Conservation (phyloP, 2,329 filamentous ascomycete genomes). For the Hymenoscyphus fructigenus region DNA sequence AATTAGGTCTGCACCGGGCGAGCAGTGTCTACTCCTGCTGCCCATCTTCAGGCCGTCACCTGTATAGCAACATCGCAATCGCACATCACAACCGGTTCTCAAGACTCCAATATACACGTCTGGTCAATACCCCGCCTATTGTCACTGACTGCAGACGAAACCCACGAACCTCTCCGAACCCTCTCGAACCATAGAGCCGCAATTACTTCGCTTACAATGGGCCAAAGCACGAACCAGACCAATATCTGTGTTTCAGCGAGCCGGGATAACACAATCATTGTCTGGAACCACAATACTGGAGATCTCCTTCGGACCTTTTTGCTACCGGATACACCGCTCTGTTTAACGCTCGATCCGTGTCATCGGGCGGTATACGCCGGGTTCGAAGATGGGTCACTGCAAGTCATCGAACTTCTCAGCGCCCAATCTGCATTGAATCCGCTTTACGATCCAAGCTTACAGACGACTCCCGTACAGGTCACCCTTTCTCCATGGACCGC, state of each 20-base stretch:
- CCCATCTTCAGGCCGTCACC: slow-evolving; percentile 79
- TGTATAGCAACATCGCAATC: slow-evolving; percentile 70
- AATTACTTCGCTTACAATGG: slow-evolving; percentile 63
- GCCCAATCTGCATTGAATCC: slow-evolving; percentile 44
- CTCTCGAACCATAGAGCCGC: slow-evolving; percentile 75
- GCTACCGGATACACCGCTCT: slow-evolving; percentile 70
- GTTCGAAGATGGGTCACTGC: slow-evolving; percentile 77
- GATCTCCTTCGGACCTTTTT: slow-evolving; percentile 77
- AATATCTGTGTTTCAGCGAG: slow-evolving; percentile 84
- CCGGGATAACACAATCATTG: slow-evolving; percentile 81
- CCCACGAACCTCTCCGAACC: slow-evolving; percentile 69
- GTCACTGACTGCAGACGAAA: slow-evolving; percentile 52
- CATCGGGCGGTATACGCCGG: slow-evolving; percentile 80
- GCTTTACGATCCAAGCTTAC: slow-evolving; percentile 46
- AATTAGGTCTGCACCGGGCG: slow-evolving; percentile 70
- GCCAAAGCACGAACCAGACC: slow-evolving; percentile 68
- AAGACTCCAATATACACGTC: slow-evolving; percentile 87
- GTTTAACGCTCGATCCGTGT: slow-evolving; percentile 75
- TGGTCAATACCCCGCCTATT: slow-evolving; percentile 82
- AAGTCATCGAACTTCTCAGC: slow-evolving; percentile 71
- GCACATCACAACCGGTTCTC: slow-evolving; percentile 74
- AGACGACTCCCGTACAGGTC: slow-evolving; percentile 57
- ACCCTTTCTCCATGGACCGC: slow-evolving; percentile 48
- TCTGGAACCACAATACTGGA: slow-evolving; percentile 89
- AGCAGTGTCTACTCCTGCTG: slow-evolving; percentile 71